Conservation (phyloP, 1,284 basidiomycete species). For the Sanghuangporus weigelae region DNA sequence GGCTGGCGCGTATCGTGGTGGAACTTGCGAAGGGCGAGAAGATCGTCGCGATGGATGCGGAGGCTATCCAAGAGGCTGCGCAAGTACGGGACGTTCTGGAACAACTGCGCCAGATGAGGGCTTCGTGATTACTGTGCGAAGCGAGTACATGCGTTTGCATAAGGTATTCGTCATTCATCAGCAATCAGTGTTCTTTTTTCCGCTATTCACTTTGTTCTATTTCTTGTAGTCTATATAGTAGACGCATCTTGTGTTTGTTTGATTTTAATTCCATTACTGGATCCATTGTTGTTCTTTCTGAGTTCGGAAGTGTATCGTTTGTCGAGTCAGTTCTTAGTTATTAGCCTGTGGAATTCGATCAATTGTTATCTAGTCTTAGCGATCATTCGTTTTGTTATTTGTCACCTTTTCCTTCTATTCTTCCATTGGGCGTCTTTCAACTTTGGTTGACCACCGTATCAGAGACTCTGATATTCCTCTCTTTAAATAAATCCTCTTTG, state of each 20-base stretch:
- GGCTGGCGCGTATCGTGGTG: constrained; percentile 13
- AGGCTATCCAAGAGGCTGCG: constrained; percentile 9
- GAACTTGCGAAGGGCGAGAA: constrained; percentile 4
- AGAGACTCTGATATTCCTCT: no score
- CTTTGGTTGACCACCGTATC: no score
- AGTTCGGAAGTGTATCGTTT: neutral
- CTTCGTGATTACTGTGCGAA: neutral
- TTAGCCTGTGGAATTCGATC: neutral
- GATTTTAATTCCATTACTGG: neutral
- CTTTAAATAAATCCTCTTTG: no score
- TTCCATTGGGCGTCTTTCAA: no score
- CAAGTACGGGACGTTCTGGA: constrained; percentile 12
- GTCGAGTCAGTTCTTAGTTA: neutral
- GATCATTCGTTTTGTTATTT: no score
- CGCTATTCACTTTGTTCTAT: neutral
- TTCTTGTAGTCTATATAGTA: neutral
- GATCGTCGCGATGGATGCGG: constrained; percentile 8
- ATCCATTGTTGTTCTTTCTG: neutral
- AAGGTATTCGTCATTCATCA: neutral
- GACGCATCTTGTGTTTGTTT: neutral
- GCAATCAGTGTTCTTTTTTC: neutral
- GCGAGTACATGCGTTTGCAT: neutral
- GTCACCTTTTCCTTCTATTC: no score
- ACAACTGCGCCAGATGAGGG: constrained; percentile 11
- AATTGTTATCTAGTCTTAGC: neutral